Conservation (phyloP, 2,329 filamentous ascomycete genomes). For the Penicillium capsulatum region DNA sequence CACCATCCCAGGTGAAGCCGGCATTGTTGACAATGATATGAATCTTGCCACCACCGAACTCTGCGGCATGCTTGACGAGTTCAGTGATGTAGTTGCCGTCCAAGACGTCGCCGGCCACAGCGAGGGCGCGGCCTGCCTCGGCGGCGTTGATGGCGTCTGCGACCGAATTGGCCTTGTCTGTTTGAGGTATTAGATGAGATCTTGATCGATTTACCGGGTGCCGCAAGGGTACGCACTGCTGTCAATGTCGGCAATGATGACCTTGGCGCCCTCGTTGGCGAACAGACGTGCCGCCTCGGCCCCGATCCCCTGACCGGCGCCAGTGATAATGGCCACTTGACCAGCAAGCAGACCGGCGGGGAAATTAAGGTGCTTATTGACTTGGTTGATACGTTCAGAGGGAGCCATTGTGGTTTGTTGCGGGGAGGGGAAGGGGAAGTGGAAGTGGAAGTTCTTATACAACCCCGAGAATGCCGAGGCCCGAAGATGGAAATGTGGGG, state of each 20-base stretch:
- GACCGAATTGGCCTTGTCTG: conserved; percentile 65
- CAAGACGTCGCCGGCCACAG: conserved; percentile 72
- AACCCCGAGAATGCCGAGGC: conserved; percentile 21
- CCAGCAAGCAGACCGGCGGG: conserved; percentile 72
- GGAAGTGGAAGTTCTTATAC: conserved; percentile 13
- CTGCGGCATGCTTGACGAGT: conserved; percentile 70
- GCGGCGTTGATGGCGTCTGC: conserved; percentile 64
- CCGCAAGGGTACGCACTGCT: conserved; percentile 49
- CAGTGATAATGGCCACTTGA: conserved; percentile 83
- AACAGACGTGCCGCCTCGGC: conserved; percentile 78
- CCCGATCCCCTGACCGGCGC: conserved; percentile 81
- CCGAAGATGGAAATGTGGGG: conserved; percentile 22
- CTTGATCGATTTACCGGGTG: no score
- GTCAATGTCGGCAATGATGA: conserved; percentile 81
- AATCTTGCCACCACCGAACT: conserved; percentile 81
- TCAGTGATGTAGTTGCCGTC: conserved; percentile 64
- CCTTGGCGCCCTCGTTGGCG: conserved; percentile 81
- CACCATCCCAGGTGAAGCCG: conserved; percentile 88
- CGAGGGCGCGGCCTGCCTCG: conserved; percentile 62
- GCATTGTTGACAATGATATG: conserved; percentile 91
- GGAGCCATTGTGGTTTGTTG: conserved; percentile 37
- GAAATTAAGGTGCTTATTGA: conserved; percentile 75
- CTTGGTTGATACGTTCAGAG: conserved; percentile 61
- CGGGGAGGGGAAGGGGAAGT: conserved; percentile 2
- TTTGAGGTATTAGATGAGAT: no score